Conservation (phyloP, 2,329 filamentous ascomycete genomes). For the Alternaria viburni region DNA sequence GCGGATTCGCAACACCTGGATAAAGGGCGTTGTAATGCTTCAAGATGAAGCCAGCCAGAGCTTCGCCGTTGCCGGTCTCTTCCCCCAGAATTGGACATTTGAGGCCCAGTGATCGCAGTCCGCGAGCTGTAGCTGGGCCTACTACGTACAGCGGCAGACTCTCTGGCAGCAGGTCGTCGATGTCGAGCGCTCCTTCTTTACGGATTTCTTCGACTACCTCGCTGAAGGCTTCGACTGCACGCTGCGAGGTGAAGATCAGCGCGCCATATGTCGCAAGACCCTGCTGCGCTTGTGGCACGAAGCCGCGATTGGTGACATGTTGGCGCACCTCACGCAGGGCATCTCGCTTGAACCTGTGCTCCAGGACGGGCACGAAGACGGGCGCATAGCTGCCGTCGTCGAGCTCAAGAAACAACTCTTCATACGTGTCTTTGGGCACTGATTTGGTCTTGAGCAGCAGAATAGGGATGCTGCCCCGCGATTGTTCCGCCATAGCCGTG, state of each 20-base stretch:
- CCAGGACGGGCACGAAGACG: constrained; percentile 76
- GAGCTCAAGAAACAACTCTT: constrained; percentile 66
- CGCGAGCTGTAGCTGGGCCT: constrained; percentile 79
- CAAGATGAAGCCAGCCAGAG: constrained; percentile 78
- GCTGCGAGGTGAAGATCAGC: constrained; percentile 84
- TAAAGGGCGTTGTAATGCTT: constrained; percentile 69
- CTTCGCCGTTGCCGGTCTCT: constrained; percentile 84
- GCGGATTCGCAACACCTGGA: constrained; percentile 55
- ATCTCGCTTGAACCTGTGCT: constrained; percentile 69
- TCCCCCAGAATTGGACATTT: constrained; percentile 72
- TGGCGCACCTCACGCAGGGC: constrained; percentile 62
- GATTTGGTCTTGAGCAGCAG: constrained; percentile 82
- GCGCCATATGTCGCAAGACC: constrained; percentile 66
- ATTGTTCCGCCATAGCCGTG: constrained; percentile 31
- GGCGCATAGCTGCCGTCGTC: constrained; percentile 63
- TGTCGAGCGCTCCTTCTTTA: constrained; percentile 33
- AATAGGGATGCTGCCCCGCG: constrained; percentile 57
- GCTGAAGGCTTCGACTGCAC: constrained; percentile 80
- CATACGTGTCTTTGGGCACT: constrained; percentile 72
- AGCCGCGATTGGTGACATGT: constrained; percentile 57
- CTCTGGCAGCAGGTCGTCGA: constrained; percentile 50
- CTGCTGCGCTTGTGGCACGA: constrained; percentile 32
- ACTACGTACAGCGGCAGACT: constrained; percentile 76
- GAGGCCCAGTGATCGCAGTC: constrained; percentile 63
- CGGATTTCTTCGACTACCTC: constrained; percentile 64